Conservation (phyloP, 208 protist species). For the Cochliopodium minus region DNA sequence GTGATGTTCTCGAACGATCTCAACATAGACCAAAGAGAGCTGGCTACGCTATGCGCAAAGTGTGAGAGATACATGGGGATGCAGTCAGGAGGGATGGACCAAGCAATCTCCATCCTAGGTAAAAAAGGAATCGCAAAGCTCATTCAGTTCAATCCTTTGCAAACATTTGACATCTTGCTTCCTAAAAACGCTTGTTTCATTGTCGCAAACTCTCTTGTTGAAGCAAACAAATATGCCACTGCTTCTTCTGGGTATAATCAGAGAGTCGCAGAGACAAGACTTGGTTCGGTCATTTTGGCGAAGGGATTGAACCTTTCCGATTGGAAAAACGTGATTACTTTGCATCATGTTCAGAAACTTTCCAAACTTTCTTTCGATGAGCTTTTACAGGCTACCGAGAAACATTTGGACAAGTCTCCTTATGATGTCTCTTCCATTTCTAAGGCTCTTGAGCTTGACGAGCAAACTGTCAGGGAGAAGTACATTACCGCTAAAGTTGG, state of each 20-base stretch:
- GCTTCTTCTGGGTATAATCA: not conserved
- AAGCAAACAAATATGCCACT: not conserved
- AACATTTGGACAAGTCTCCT: not conserved
- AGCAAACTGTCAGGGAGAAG: not conserved
- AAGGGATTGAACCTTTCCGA: not conserved
- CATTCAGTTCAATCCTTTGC: constrained; percentile 26
- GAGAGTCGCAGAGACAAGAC: not conserved
- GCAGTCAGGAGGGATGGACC: constrained; percentile 31
- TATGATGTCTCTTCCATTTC: not conserved
- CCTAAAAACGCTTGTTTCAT: constrained; percentile 7
- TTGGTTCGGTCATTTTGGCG: not conserved
- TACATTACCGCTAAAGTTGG: not conserved
- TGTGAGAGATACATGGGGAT: constrained; percentile 23
- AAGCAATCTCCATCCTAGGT: constrained; percentile 27
- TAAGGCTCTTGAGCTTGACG: not conserved
- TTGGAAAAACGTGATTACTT: not conserved
- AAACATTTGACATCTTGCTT: constrained; percentile 11
- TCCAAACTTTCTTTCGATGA: not conserved
- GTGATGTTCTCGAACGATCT: not conserved
- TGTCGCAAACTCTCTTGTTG: not conserved
- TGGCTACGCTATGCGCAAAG: constrained; percentile 11
- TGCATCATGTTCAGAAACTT: not conserved
- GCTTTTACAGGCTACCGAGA: not conserved
- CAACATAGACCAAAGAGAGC: constrained; percentile 11
- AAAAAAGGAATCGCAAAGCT: constrained; percentile 17